These are phyloP conservation scores for Fusarium sp. DNA, from an alignment of 2,329 filamentous ascomycete genomes.

Conservation along the genomic window DNA sequence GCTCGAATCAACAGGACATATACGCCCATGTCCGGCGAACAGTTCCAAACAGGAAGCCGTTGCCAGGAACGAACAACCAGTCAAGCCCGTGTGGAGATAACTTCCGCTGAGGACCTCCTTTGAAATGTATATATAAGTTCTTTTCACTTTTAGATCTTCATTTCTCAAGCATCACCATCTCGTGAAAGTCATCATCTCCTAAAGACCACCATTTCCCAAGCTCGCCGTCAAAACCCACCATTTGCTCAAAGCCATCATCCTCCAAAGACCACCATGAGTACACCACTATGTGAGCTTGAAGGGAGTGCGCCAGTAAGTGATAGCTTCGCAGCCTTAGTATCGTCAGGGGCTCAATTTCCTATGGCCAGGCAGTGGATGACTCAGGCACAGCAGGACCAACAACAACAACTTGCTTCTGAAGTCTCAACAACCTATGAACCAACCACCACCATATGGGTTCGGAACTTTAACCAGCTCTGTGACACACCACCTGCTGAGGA, in stretches of 20 bases:
- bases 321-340: neutral
- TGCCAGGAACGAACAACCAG: neutral
- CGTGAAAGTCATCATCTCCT: neutral
- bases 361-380: neutral
- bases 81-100: neutral
- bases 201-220: neutral
- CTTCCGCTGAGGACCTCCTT: neutral
- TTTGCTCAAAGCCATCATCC: neutral
- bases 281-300: neutral
- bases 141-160: rapidly evolving
- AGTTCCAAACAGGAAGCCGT: neutral
- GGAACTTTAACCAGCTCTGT: neutral
- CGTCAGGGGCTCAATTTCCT: neutral
- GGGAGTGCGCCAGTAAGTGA: neutral
- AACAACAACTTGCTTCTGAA: neutral
- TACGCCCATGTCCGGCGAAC: neutral
- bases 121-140: neutral
- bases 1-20: neutral
- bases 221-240: neutral
- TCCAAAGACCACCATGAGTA: neutral
- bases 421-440: neutral
- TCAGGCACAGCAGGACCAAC: neutral
- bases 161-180: neutral
- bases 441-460: neutral
- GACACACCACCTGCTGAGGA: neutral